Conservation (phyloP, 495 filamentous ascomycete species). For the Penicillium pancosmium region DNA sequence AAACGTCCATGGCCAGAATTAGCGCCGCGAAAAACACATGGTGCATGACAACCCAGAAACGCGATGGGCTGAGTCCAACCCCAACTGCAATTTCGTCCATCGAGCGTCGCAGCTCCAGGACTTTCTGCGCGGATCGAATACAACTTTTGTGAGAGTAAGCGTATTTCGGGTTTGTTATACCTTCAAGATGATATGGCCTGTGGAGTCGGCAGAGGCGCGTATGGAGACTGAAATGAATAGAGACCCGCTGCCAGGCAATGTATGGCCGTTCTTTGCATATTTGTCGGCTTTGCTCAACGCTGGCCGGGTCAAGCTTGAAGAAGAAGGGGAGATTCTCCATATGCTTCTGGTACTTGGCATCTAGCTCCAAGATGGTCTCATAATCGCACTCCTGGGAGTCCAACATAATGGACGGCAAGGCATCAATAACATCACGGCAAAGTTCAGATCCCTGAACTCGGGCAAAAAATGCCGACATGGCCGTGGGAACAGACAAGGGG, state of each 20-base stretch:
- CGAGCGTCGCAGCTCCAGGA: slow-evolving; percentile 28
- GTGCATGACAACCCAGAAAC: slow-evolving; percentile 30
- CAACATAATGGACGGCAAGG: slow-evolving; percentile 25
- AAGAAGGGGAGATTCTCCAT: slow-evolving; percentile 25
- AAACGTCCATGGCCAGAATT: slow-evolving; percentile 33
- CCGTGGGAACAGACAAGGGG: slow-evolving; percentile 24
- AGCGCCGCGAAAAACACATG: slow-evolving; percentile 35
- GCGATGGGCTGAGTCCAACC: slow-evolving; percentile 16
- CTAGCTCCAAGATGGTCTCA: slow-evolving; percentile 26
- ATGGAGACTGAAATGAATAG: slow-evolving; percentile 27
- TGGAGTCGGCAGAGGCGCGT: slow-evolving; percentile 35
- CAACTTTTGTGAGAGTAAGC: slow-evolving; percentile 31
- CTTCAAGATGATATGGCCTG: slow-evolving; percentile 32
- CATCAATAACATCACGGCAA: slow-evolving; percentile 35
- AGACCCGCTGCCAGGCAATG: slow-evolving; percentile 27
- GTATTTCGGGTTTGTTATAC: slow-evolving; percentile 28
- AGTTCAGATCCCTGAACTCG: slow-evolving; percentile 27
- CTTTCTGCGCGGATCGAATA: slow-evolving; percentile 30
- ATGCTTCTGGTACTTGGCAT: slow-evolving; percentile 21
- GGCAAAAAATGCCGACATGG: slow-evolving; percentile 27
- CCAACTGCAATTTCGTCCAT: slow-evolving; percentile 27
- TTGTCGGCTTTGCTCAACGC: slow-evolving; percentile 22
- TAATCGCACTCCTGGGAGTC: slow-evolving; percentile 27
- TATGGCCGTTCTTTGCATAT: slow-evolving; percentile 29
- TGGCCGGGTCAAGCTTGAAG: slow-evolving; percentile 24